Base-by-base conservation (phyloP, 108 stramenopile species). In the Nannochloropsis granulata region DNA sequence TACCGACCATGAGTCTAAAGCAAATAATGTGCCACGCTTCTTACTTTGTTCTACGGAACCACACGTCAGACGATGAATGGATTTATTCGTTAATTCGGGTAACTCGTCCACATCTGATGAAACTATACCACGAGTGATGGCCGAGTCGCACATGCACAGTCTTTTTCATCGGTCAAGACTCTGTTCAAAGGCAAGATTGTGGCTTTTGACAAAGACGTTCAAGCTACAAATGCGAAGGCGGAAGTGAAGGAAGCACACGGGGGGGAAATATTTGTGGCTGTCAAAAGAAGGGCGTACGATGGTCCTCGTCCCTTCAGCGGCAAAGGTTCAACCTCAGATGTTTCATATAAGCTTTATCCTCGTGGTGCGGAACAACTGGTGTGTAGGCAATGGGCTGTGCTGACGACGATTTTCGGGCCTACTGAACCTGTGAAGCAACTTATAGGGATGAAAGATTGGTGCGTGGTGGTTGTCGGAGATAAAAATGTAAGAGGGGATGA, bases 381-480 rank as follows among this genome's bases (percentile, higher is more conserved):
- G 84, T 84, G 84, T 44, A 26, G 78, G 25, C 84, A 26, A 1
- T 92, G 91, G 91, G 90, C 83, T 24, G 92, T 93, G 43, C 85
- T 92, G 13, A 92, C 92, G 83, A 92, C 92, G n/a, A 93, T 92
- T 34, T 88, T 86, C 71, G 80, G 82, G 16, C 92, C 92, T 21
- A 86, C 90, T 0, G 71, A 88, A 12, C 83, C 92, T 12, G 86
- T 93, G 25, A 24, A 34, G n/a, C 78, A 82, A 16, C 89, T 87
- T 16, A 80, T 82, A 7, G 45, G 80, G 0, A 43, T 78, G 0
- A 13, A 23, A 8, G 71, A 23, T 16, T 93, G 92, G 92, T 93
- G 92, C 82, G 78, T 91, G 23, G 92, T 93, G 34, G 83, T 93
- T 71, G 90, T 93, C 25, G 91, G 87, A 2, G 92, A 93, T 81